A percentile compares a stretch with the other conserved stretches of the same genome.
Conservation (phyloP, 75 land plant species). For the Picea sitchensis region DNA sequence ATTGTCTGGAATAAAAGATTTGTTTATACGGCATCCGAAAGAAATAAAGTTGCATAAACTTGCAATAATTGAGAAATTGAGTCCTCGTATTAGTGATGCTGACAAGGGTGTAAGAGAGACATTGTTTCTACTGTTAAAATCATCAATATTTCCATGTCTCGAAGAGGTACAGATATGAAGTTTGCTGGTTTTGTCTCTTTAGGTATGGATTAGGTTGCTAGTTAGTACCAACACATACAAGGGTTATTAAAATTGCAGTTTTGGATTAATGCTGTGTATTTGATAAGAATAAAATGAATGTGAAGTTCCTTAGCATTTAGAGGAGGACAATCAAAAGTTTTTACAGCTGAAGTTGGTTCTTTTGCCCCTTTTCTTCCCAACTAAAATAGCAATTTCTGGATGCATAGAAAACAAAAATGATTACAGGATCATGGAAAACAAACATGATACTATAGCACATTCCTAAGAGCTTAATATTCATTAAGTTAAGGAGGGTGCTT, state of each 20-base stretch:
- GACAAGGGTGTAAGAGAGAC: slow-evolving; percentile 75
- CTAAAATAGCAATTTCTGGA: background rate
- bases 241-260: background rate
- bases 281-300: background rate
- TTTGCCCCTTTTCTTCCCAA: too few relatives aligned
- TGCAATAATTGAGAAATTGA: slow-evolving; percentile 67
- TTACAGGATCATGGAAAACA: background rate
- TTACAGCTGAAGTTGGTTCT: background rate
- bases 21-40: slow-evolving; percentile 52
- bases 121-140: slow-evolving; percentile 62
- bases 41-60: slow-evolving; percentile 64
- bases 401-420: background rate
- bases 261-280: background rate
- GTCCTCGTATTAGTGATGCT: slow-evolving; percentile 77
- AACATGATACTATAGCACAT: background rate
- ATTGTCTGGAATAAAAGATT: slow-evolving; percentile 74
- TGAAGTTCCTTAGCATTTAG: background rate
- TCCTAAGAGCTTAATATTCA: background rate
- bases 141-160: slow-evolving; percentile 50
- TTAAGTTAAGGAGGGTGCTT: background rate
- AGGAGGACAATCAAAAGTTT: background rate
- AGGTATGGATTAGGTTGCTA: background rate
- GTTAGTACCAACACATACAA: background rate
- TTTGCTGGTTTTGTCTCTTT: background rate
- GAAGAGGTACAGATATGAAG: slow-evolving; percentile 49